A percentile compares a stretch with the other conserved stretches of the same genome.
Evolutionary conservation across 2,329 filamentous ascomycete genomes (phyloP).

Genomic region (Monosporascus sp.): DNA sequence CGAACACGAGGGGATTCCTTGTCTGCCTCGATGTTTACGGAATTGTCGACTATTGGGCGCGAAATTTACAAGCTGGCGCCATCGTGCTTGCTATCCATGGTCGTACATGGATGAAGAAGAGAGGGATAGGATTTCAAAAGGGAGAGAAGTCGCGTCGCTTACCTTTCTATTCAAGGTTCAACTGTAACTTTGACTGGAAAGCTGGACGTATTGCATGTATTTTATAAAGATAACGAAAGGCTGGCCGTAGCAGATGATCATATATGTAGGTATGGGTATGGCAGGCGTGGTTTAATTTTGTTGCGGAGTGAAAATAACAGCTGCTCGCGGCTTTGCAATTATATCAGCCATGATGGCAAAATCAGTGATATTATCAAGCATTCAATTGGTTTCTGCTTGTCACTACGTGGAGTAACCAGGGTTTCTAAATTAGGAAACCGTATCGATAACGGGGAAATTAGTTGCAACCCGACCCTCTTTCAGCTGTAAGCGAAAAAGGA

Average conservation of each 20-base stretch:
- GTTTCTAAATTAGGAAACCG: constrained; percentile 1
- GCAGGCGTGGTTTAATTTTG: neutral
- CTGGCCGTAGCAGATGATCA: neutral
- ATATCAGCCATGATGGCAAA: constrained; percentile 1
- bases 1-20: constrained; percentile 9
- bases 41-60: neutral
- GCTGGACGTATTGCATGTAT: too few species aligned
- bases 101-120: neutral
- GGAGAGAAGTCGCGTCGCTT: neutral
- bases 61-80: neutral
- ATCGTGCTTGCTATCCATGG: neutral
- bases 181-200: too few species aligned
- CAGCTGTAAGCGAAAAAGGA: neutral
- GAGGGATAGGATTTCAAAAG: neutral
- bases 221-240: neutral
- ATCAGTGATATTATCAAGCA: neutral
- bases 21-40: neutral
- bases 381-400: neutral
- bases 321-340: neutral
- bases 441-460: neutral
- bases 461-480: neutral
- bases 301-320: neutral
- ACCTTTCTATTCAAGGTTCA: neutral
- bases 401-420: neutral
- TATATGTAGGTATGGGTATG: neutral